Evolutionary conservation across 129 eudicot species (phyloP).

Genomic region (Escallonia herrerae): DNA sequence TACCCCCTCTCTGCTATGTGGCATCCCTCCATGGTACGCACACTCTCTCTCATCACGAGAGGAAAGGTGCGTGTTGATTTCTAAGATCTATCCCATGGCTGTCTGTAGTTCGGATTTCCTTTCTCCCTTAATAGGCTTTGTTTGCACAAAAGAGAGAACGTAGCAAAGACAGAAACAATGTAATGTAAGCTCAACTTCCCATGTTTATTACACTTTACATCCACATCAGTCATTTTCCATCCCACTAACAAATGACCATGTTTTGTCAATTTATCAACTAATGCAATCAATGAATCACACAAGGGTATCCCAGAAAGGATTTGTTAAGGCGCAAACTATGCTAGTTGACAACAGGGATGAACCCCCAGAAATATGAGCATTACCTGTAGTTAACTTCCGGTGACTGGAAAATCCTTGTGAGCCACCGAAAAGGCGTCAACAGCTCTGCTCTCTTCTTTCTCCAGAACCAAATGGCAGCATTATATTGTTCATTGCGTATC

Average conservation of each 20-base stretch:
- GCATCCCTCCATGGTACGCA: too few relatives aligned
- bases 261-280: neutral
- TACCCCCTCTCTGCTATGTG: too few relatives aligned
- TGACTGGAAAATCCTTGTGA: slow-evolving; percentile 31
- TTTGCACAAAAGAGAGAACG: too few relatives aligned
- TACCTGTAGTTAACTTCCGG: slow-evolving; percentile 35
- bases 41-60: too few relatives aligned
- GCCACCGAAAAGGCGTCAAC: slow-evolving; percentile 66
- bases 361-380: neutral
- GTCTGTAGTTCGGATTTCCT: too few relatives aligned
- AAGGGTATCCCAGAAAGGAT: neutral
- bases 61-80: too few relatives aligned
- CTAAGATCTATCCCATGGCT: too few relatives aligned
- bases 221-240: neutral
- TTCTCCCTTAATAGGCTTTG: too few relatives aligned
- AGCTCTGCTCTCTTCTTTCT: slow-evolving; percentile 68
- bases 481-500: slow-evolving; percentile 80
- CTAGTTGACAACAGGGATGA: neutral
- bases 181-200: neutral
- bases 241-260: neutral
- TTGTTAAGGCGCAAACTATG: neutral
- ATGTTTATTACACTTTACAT: slow-evolving; percentile 8
- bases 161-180: neutral
- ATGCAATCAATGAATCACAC: slow-evolving; percentile 3
- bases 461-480: slow-evolving; percentile 96